Percentiles rank a stretch among this genome's conserved stretches.
These are phyloP conservation scores for Hortaea werneckii DNA, from an alignment of 2,329 filamentous ascomycete species.

Conservation along the genomic window DNA sequence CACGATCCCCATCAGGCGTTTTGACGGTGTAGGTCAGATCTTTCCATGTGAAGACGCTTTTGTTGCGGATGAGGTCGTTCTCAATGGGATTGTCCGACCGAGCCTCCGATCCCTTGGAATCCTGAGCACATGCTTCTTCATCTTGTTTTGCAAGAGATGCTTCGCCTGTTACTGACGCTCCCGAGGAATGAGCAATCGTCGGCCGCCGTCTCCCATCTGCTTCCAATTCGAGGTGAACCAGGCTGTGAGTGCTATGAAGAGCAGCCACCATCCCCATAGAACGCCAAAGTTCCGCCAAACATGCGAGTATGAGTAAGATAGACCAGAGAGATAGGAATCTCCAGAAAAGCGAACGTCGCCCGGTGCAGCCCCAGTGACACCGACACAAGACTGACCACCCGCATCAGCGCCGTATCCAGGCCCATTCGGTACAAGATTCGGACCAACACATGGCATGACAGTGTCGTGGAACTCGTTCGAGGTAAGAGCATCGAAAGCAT, in stretches of 20 bases:
- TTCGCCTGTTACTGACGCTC: constrained; percentile 42
- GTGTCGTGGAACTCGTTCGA: constrained; percentile 49
- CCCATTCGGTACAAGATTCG: constrained; percentile 25
- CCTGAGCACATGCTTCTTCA: constrained; percentile 46
- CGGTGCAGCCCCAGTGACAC: constrained; percentile 47
- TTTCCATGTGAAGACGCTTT: constrained; percentile 72
- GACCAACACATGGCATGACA: constrained; percentile 46
- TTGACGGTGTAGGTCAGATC: constrained; percentile 68
- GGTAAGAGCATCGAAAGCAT: constrained; percentile 27
- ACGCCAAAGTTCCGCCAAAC: constrained; percentile 55
- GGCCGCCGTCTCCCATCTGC: constrained; percentile 20
- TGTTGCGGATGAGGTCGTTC: constrained; percentile 48
- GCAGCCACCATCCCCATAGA: constrained; percentile 52
- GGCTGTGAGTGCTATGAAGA: constrained; percentile 51
- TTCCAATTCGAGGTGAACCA: constrained; percentile 49
- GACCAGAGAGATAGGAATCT: constrained; percentile 48
- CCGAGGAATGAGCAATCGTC: constrained; percentile 45
- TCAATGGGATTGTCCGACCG: constrained; percentile 17
- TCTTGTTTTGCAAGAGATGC: constrained; percentile 70
- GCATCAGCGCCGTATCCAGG: constrained; percentile 30
- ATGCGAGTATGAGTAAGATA: constrained; percentile 36
- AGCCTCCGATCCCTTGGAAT: constrained; percentile 42
- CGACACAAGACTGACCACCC: constrained; percentile 24
- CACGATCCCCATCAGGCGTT: constrained; percentile 33
- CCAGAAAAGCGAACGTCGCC: constrained; percentile 40